Evolutionary conservation across 1,139 yeast species (phyloP), one percentile per base, ranked within the genome.

Genomic region (Scheffersomyces parashehatae): DNA sequence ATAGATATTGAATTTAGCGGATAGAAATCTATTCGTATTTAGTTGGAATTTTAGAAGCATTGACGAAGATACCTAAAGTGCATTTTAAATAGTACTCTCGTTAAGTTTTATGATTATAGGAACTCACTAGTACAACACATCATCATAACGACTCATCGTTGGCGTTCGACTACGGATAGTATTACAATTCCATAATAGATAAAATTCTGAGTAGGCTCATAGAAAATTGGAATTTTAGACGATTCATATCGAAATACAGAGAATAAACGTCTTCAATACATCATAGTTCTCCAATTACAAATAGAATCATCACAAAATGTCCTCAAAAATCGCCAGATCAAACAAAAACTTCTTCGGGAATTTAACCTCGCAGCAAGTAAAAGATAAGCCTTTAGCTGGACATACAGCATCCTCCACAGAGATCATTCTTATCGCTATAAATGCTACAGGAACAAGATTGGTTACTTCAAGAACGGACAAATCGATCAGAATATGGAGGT

Each of bases 381-480:
- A 55, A 35, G 74, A 67, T 45, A 56, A 61, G 30, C 63, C 65
- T 12, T 44, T 67, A n/a, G 53, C 63, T 5, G 67, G 70, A 3
- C 54, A 46, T 40, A 50, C 54, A 3, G 47, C 62, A 2, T 48
- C 59, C 1, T 49, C 58, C 13, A 58, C 70, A 5, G 77, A 73
- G 43, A 62, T 73, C 35, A 61, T 67, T 14, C 43, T 52, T 12
- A 39, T 73, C 5, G 54, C 68, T 29, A 52, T 68, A 39, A 79
- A 78, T 50, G 49, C 57, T 10, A 59, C 71, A 1, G 84, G 82
- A 0, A 60, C 73, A 0, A 59, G 76, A 28, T 53, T 79, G 12
- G 79, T 78, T 2, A 67, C 67, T 36, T 63, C 80, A 8, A 64
- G 82, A 13, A 70, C 77, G 3, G 83, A 79, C 55, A 60, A 61